Base-by-base conservation (phyloP, 257 asterid genomes). In the Nicotiana paniculata region DNA sequence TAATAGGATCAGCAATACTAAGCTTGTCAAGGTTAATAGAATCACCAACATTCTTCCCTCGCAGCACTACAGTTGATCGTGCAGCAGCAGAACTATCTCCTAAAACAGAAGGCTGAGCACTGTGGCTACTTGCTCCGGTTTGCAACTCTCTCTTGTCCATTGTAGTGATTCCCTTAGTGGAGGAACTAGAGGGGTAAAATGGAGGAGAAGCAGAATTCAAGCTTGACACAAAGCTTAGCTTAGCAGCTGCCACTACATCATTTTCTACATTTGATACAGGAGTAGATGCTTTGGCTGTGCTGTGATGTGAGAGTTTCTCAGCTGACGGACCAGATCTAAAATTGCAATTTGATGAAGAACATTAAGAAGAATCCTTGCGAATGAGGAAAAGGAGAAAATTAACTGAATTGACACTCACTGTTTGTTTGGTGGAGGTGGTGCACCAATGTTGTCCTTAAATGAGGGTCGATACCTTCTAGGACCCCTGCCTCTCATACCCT, bases 131-230 rank as follows among this genome's bases (percentile, higher is more conserved):
- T 66, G 89, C 58, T 77, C 91, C 91, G 55, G 89, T 82, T 81
- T 89, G 97, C 81, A 28, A 76, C 84, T 92, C 95, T 89, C 89
- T 83, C 79, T 90, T 90, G 63, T 85, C 87, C 10, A 94, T 83
- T 53, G 79, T 75, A 81, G 86, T 78, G 77, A 57, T 83, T 46
- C 90, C 98, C 87, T 90, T 96, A 9, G 92, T 48, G 64, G 99
- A 93, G 66, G 98, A 87, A 79, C 93, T 90, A 84, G 97, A 90
- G 66, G 99, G 99, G 87, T 96, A 96, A 88, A 94, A 96, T 77
- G 99, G 99, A 82, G 99, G 99, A 80, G 99, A 96, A 82, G 99
- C 97, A 74, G 91, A 90, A 90, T 85, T 94, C 89, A 96, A 88
- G 86, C 88, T 92, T 83, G 99, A 96, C 13, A 92, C 97, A 67